Evolutionary conservation across 192 early-diverging fungal species (phyloP), one percentile per base, ranked within the genome.

Genomic region (Obelidium mucronatum): DNA sequence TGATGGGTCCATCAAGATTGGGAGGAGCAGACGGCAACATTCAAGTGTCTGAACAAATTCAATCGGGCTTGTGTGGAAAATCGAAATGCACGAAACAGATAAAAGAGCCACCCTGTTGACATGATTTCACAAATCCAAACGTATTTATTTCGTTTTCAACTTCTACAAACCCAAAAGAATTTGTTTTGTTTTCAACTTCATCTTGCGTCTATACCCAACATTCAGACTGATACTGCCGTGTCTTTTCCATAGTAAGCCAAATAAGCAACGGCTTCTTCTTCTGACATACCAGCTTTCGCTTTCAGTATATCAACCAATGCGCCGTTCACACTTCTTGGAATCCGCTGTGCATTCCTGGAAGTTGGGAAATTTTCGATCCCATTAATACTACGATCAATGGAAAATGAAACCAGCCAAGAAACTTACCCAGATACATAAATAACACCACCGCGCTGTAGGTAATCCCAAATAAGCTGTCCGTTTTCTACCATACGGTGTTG

Each of bases 221-320:
- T 66, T 97, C 96, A 51, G 93, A 89, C 83, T 96, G 95, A 77
- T 92, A 95, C 58, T 91, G 77, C 33, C 91, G 82, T 2, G 81
- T 77, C 68, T 90, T 92, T 66, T 88, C 89, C 84, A 95, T n/a
- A 86, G 3, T 19, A 35, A n/a, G 42, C 80, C 62, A 94, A 82
- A 76, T 90, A 91, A 17, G 76, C 79, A 24, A 83, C 73, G 11
- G 94, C 92, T 53, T 90, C 81, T 35, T 86, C 85, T 8, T 80
- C 72, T 39, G 80, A 65, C 79, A 92, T 73, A 1, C 75, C 71
- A 1, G 90, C 93, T 48, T 89, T 74, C 2, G 59, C 59, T 31
- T 84, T 79, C 52, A 93, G 83, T 17, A 91, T 74, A 5, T 81
- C 70, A 33, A 84, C 84, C 30, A 96, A 74, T 0, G 94, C 92